Evolutionary conservation across 2,329 filamentous ascomycete genomes (phyloP), one percentile per base, ranked within the genome.

Genomic region (Aspergillus spinulosporus): DNA sequence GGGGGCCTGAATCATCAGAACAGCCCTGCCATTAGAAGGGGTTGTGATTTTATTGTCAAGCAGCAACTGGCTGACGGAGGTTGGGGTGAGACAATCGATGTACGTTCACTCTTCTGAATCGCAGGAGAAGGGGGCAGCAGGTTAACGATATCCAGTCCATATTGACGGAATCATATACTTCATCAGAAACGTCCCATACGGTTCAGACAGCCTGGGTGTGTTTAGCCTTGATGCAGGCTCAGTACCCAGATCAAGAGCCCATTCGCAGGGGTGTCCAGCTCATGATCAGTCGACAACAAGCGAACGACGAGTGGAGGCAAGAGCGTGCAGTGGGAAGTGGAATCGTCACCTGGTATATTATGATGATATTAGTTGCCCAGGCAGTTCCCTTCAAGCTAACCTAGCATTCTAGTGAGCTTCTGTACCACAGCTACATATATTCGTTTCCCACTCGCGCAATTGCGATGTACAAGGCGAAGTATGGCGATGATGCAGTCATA

Each of bases 61-160:
- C 54, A 57, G 15, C 55, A 58, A 39, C 50, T 47, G 42, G 44
- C 42, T 5, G 52, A 60, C 37, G 58, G 54, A 3, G 58, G 58
- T 3, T 60, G 55, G 58, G 48, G 52, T 5, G 56, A 59, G 44
- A 40, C 14, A 3, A 45, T 31, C 2, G 11, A 52, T 9, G 42
- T 52, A 14, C 6, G 8, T 36, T 0, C 15, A 8, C 14, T 21
- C 21, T 21, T 21, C 21, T 21, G 21, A 21, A 21, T 21, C 21
- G 21, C 21, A 21, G 21, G 21, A 21, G 21, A 21, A 21, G 21
- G 21, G 21, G 21, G 21, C 21, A 21, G 21, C 21, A 36, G 3
- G 34, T 12, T 36, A 36, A 36, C 3, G 21, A 21, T 4, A 4
- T 42, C 9, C 39, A 42, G 39, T 6, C 39, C 3, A 14, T 21